Evolutionary conservation across 2,329 filamentous ascomycete species (phyloP).

Genomic region (Nemania abortiva): DNA sequence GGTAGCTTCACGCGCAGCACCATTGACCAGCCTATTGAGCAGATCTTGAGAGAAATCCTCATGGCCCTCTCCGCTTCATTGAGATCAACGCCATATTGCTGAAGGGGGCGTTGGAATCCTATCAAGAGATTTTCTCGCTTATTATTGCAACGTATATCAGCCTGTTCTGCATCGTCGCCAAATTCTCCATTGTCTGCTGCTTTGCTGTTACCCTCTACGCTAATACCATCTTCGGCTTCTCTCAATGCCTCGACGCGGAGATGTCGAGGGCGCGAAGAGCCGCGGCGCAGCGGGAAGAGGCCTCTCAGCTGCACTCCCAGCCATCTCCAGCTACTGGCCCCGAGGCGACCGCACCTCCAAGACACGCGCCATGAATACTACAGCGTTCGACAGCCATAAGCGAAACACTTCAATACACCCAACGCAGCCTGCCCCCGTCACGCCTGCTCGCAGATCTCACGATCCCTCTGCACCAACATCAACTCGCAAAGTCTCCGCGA

Average conservation of each 20-base stretch:
- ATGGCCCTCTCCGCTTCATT: not conserved
- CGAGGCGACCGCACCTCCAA: not conserved
- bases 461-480: conserved; percentile 34
- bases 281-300: not conserved
- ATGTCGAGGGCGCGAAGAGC: not conserved
- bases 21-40: not conserved
- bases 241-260: conserved; percentile 7
- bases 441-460: conserved; percentile 27
- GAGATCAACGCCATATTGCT: not conserved
- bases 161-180: not conserved
- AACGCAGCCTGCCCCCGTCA: conserved; percentile 26
- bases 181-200: not conserved
- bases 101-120: not conserved
- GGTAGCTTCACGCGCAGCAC: not conserved
- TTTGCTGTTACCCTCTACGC: not conserved
- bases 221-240: not conserved
- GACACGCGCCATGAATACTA: conserved; percentile 2
- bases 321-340: not conserved
- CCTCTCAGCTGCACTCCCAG: not conserved
- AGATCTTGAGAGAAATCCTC: not conserved
- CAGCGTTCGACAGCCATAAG: not conserved
- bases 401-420: conserved; percentile 8
- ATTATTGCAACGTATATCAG: not conserved
- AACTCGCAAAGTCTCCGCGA: conserved; percentile 45
- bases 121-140: not conserved